Percentiles rank a stretch among this genome's conserved stretches.
These are phyloP conservation scores for Beauveria sp. DNA, from an alignment of 2,329 filamentous ascomycete genomes.

Conservation along the genomic window DNA sequence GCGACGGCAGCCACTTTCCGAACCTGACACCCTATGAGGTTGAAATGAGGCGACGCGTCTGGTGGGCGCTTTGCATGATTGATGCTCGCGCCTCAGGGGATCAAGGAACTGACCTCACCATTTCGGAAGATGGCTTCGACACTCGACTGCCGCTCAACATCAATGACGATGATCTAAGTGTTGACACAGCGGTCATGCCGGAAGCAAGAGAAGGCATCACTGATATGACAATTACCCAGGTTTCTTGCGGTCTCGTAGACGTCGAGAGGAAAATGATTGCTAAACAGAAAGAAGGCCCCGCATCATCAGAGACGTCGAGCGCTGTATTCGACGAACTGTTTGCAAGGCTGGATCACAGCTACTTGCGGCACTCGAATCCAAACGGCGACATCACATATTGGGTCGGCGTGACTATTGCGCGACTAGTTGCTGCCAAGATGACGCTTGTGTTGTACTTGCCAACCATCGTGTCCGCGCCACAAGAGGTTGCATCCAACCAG, in stretches of 20 bases:
- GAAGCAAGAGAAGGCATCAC: conserved; percentile 42
- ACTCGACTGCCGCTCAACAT: conserved; percentile 49
- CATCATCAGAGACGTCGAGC: conserved; percentile 32
- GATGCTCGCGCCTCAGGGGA: conserved; percentile 55
- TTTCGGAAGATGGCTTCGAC: conserved; percentile 39
- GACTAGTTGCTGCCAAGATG: conserved; percentile 47
- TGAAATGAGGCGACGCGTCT: conserved; percentile 55
- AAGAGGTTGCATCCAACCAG: conserved; percentile 28
- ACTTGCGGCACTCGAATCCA: conserved; percentile 31
- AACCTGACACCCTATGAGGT: conserved; percentile 51
- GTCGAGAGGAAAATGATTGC: conserved; percentile 31
- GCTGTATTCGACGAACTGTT: conserved; percentile 38
- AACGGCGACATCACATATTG: conserved; percentile 27
- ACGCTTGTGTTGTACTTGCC: conserved; percentile 47
- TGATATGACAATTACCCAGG: conserved; percentile 38
- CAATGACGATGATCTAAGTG: conserved; percentile 44
- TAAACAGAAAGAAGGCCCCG: conserved; percentile 19
- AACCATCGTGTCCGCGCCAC: conserved; percentile 34
- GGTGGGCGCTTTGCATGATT: conserved; percentile 53
- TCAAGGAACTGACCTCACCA: conserved; percentile 44
- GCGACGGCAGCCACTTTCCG: conserved; percentile 45
- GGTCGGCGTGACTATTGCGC: conserved; percentile 28
- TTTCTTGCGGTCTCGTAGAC: conserved; percentile 28
- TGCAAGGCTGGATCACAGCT: conserved; percentile 32
- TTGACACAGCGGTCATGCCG: conserved; percentile 40